Evolutionary conservation across 768 basidiomycete species (phyloP), one percentile per base, ranked within the genome.

Genomic region (Rhodotorula graminis): DNA sequence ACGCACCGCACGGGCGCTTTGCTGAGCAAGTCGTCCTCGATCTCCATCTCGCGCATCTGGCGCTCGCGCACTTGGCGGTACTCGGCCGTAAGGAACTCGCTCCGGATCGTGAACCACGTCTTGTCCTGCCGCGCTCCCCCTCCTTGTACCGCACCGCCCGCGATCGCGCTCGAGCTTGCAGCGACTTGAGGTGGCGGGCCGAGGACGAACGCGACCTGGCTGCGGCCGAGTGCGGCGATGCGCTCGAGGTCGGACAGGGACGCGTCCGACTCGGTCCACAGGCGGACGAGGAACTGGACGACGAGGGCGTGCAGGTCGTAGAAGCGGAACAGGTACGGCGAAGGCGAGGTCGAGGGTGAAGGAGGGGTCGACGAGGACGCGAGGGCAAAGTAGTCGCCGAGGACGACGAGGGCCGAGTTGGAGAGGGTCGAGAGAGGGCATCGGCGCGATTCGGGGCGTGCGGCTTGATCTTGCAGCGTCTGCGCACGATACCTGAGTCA

Each of bases 261-360:
- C 2, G 93, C 90, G 21, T 89, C 88, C 77, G 90, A 90, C 80
- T 95, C 93, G 76, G 85, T 86, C 92, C 91, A 95, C 87, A 95
- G 92, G 70, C 91, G 86, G n/a, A 92, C 82, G 82, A 94, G 94
- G 83, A 94, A 93, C 59, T 86, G 86, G 8, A 88, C 87, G 11
- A 90, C 89, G n/a, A 93, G 82, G 18, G 85, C 83, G 80, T 96
- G 93, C 10, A 92, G 88, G 73, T 85, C 88, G 79, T 86, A 85
- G 78, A 93, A 91, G 76, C 90, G 90, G 74, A 94, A 84, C 82
- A 94, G 90, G 82, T 92, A 92, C 0, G 92, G 92, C 73, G 90
- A 88, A 80, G 91, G 92, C 4, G 58, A n/a, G 7, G 87, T 86
- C 6, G 89, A 89, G 8, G 90, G 87, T 4, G 90, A 89, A 6